Conservation (phyloP, 73 alveolate genomes). For the Uronychia binucleata region DNA sequence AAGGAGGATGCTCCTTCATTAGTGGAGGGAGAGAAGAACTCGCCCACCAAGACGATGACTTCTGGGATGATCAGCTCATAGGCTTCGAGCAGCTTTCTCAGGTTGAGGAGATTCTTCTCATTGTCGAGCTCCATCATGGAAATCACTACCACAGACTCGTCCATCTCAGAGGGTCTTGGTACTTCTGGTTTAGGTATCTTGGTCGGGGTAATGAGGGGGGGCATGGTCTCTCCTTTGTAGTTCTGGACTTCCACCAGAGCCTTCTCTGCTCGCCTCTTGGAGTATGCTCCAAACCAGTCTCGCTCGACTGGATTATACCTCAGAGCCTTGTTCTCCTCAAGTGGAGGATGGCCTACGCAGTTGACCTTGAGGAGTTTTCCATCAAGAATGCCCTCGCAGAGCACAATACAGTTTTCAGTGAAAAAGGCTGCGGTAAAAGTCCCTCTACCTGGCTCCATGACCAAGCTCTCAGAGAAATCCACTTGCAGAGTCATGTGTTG, state of each 20-base stretch:
- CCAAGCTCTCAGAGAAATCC: conserved; percentile 21
- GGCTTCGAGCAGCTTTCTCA: conserved; percentile 25
- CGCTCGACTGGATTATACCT: conserved; percentile 16
- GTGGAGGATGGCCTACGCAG: conserved; percentile 42
- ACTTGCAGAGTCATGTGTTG: conserved; percentile 16
- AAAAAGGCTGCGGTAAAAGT: conserved; percentile 19
- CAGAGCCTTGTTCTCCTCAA: conserved; percentile 13
- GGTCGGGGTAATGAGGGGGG: background rate
- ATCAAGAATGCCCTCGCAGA: conserved; percentile 37
- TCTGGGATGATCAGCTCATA: conserved; percentile 25
- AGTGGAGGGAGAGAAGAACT: conserved; percentile 39
- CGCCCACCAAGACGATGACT: conserved; percentile 49
- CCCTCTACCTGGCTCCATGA: conserved; percentile 10
- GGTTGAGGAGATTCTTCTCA: background rate
- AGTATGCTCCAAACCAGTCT: conserved; percentile 59
- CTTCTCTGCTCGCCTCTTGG: conserved; percentile 10
- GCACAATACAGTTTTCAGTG: conserved; percentile 41
- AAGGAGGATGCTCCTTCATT: conserved; percentile 14
- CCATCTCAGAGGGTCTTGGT: background rate
- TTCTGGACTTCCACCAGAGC: background rate
- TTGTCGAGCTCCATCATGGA: conserved; percentile 42
- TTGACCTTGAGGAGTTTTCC: conserved; percentile 19
- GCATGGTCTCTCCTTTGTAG: background rate
- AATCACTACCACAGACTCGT: conserved; percentile 36
- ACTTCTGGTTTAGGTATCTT: background rate